These are phyloP conservation scores for Pseudevernia furfuracea DNA, from an alignment of 495 filamentous ascomycete species.

Conservation along the genomic window DNA sequence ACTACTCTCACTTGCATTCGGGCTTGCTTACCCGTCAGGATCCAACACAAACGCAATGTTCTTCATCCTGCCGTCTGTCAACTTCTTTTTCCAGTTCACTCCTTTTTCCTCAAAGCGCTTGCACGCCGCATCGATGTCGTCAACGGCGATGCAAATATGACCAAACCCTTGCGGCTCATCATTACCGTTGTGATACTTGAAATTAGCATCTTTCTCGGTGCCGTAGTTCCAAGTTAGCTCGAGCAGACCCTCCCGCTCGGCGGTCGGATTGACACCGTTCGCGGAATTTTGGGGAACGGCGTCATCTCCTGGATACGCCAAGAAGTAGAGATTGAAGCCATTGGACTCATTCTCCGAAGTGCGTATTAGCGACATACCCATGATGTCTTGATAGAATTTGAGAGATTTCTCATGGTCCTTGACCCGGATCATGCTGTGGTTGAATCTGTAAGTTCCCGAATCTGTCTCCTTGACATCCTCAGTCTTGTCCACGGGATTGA, in stretches of 20 bases:
- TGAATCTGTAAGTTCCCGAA: constrained; percentile 49
- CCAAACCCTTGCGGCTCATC: constrained; percentile 87
- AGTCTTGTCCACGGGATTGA: constrained; percentile 40
- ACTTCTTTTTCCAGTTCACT: constrained; percentile 87
- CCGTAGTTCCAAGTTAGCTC: constrained; percentile 97
- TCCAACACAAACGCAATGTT: constrained; percentile 91
- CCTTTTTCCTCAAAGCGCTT: constrained; percentile 71
- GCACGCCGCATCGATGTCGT: constrained; percentile 80
- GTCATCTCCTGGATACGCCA: constrained; percentile 61
- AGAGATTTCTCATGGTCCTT: constrained; percentile 79
- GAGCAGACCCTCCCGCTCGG: constrained; percentile 70
- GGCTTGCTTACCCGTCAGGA: constrained; percentile 64
- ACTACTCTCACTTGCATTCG: background rate
- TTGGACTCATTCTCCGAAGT: constrained; percentile 61
- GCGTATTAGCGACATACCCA: constrained; percentile 78
- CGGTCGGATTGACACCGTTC: constrained; percentile 48
- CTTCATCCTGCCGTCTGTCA: constrained; percentile 88
- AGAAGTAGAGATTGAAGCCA: constrained; percentile 85
- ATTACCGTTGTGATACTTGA: constrained; percentile 91
- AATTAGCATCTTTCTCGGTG: constrained; percentile 78
- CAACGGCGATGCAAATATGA: constrained; percentile 86
- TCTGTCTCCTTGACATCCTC: constrained; percentile 49
- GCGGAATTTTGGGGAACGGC: constrained; percentile 41
- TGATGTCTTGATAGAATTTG: constrained; percentile 81
- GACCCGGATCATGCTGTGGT: constrained; percentile 91